Conservation (phyloP, 192 early-diverging fungal genomes). For the Umbelopsis sp. region DNA sequence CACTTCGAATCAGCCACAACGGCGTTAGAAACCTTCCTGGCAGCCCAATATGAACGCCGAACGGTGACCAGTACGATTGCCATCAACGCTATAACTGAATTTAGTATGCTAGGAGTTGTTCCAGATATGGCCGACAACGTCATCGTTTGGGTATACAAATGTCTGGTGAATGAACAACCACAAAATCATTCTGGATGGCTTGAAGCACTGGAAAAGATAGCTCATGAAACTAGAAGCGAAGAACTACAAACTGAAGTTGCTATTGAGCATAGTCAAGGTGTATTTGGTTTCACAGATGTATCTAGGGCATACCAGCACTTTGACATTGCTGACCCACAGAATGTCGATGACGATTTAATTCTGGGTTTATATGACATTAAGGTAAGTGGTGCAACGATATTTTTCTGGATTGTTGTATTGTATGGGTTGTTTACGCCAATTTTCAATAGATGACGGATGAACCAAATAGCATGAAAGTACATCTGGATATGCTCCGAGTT, state of each 20-base stretch:
- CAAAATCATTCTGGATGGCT: constrained; percentile 35
- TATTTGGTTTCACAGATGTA: constrained; percentile 46
- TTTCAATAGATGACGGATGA: constrained; percentile 31
- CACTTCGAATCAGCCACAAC: constrained; percentile 20
- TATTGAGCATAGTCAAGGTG: constrained; percentile 52
- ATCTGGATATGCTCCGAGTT: constrained; percentile 27
- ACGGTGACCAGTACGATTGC: constrained; percentile 2
- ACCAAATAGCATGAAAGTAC: constrained; percentile 21
- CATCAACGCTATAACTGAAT: constrained; percentile 20
- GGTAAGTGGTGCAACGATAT: background rate
- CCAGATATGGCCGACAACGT: constrained; percentile 46
- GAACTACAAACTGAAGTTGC: constrained; percentile 48
- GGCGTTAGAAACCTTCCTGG: constrained; percentile 4
- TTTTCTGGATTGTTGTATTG: background rate
- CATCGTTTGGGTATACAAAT: constrained; percentile 54
- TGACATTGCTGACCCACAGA: constrained; percentile 40
- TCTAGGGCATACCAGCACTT: constrained; percentile 46
- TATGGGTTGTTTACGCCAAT: background rate
- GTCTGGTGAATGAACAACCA: constrained; percentile 47
- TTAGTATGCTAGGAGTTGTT: constrained; percentile 40
- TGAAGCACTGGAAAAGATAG: constrained; percentile 46
- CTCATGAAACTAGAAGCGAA: constrained; percentile 35
- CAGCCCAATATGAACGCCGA: constrained; percentile 13
- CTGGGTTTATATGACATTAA: constrained; percentile 33
- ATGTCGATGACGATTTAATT: constrained; percentile 36